Conservation (phyloP, 2,329 filamentous ascomycete genomes). For the Microsporum audouinii region DNA sequence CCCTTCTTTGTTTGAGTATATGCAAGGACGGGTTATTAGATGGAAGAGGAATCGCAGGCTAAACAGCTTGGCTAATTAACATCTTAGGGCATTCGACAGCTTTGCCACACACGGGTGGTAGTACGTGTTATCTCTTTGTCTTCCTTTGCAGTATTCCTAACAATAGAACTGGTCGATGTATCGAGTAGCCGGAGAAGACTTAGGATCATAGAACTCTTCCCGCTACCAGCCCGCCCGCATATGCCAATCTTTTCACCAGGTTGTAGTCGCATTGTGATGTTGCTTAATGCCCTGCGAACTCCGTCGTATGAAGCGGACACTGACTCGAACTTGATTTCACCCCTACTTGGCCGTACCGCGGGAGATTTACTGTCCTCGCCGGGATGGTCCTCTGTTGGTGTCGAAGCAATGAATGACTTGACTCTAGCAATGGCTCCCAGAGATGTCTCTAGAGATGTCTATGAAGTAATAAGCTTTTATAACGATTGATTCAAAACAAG, state of each 20-base stretch:
- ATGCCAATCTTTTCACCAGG: slow-evolving; percentile 12
- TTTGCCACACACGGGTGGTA: no score
- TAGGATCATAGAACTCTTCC: slow-evolving; percentile 8
- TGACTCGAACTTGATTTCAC: slow-evolving; percentile 3
- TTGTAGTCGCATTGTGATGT: slow-evolving; percentile 8
- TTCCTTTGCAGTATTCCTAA: neutral
- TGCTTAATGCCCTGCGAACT: neutral
- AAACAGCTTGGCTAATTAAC: no score
- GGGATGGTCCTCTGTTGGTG: slow-evolving; percentile 13
- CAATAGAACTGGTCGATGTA: neutral
- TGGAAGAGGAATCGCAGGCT: no score
- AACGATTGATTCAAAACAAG: neutral
- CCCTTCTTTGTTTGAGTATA: no score
- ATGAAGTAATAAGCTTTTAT: neutral
- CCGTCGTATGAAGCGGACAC: slow-evolving; percentile 7
- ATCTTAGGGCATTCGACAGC: no score
- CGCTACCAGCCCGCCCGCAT: slow-evolving; percentile 14
- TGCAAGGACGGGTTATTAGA: no score
- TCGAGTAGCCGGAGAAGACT: slow-evolving; percentile 5
- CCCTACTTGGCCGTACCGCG: slow-evolving; percentile 14
- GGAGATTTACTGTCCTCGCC: slow-evolving; percentile 14
- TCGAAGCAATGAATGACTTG: slow-evolving; percentile 13
- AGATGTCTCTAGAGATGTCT: slow-evolving; percentile 10
- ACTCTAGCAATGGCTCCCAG: slow-evolving; percentile 17
- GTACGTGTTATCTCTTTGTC: no score